Base-by-base conservation (phyloP, 768 basidiomycete genomes). In the Rhodosporidiobolus odoratus region DNA sequence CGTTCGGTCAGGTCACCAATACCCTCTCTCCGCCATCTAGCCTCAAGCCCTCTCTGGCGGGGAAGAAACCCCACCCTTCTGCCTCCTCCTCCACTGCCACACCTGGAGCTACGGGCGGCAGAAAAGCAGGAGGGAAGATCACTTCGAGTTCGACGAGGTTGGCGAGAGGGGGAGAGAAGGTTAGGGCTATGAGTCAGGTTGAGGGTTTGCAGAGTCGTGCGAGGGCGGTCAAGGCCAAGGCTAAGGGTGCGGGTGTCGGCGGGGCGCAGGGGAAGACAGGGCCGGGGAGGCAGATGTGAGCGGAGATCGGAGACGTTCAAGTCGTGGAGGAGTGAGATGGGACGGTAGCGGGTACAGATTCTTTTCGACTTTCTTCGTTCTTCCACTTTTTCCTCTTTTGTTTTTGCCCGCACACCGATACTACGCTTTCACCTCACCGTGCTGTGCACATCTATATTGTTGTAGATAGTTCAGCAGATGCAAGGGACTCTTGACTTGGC, bases 151-250 rank as follows among this genome's bases (percentile, higher is more conserved):
- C 50, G 32, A 35, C 40, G 38, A 23, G 41, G 3, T 19, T 58
- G 1, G 57, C 54, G 34, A 43, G 65, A 1, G 65, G 37, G 4
- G 48, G 38, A 3, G 65, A 66, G 6, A 66, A 68, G 61, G 61
- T n/a, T 15, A 47, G 23, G 53, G 43, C 21, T 9, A 47, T 34
- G 43, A 17, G 6, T 25, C 32, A 56, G 53, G 9, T 57, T 35
- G 56, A 47, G 27, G 61, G 47, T 45, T 17, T 68, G 35, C 60
- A 68, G 61, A 41, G 23, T 16, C 27, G n/a, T 27, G 67, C 54
- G 67, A 62, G 56, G 47, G 50, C 10, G 54, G 67, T 68, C 17
- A n/a, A 45, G 38, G 67, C 67, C 25, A 68, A 27, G 54, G 54
- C 48, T 10, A 12, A 19, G 12, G 48, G 9, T n/a, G 48, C 34